phyloP scores from a whole-genome alignment of 169 alveolate species.

The Toxoplasma gondii region DNA sequence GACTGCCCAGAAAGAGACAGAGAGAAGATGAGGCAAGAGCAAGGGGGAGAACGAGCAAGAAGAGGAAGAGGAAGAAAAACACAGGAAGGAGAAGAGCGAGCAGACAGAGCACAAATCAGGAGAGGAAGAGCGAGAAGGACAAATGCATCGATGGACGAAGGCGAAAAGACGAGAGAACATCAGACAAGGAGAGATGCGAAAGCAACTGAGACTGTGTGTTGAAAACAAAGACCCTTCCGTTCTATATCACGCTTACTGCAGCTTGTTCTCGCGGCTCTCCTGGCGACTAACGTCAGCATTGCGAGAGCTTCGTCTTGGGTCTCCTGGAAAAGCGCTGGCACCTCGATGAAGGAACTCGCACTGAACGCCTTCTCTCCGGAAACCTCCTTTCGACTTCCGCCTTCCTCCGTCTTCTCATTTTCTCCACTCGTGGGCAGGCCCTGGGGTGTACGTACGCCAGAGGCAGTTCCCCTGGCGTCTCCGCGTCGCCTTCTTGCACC shows the following conservation, averaged over 20 bases:
- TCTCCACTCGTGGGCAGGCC: no score
- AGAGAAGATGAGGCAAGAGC: not conserved
- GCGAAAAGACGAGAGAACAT: no score
- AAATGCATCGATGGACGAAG: no score
- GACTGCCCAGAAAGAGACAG: no score
- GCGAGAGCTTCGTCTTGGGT: not conserved
- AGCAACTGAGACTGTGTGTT: no score
- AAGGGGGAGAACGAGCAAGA: not conserved
- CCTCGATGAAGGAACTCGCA: not conserved
- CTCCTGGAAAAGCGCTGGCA: not conserved
- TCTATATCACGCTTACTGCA: no score
- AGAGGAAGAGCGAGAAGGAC: not conserved
- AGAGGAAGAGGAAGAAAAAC: no score
- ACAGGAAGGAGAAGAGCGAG: not conserved
- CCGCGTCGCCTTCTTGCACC: not conserved
- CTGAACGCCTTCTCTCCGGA: not conserved
- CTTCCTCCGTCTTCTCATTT: not conserved
- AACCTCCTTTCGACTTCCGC: not conserved
- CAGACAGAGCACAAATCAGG: not conserved
- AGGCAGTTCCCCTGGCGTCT: not conserved
- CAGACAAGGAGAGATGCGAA: no score
- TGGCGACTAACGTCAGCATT: not conserved
- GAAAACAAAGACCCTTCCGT: no score
- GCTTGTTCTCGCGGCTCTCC: not conserved
- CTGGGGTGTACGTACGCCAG: no score